These are phyloP conservation scores for Chaetomium olivaceum DNA, from an alignment of 2,329 filamentous ascomycete species.

Conservation along the genomic window DNA sequence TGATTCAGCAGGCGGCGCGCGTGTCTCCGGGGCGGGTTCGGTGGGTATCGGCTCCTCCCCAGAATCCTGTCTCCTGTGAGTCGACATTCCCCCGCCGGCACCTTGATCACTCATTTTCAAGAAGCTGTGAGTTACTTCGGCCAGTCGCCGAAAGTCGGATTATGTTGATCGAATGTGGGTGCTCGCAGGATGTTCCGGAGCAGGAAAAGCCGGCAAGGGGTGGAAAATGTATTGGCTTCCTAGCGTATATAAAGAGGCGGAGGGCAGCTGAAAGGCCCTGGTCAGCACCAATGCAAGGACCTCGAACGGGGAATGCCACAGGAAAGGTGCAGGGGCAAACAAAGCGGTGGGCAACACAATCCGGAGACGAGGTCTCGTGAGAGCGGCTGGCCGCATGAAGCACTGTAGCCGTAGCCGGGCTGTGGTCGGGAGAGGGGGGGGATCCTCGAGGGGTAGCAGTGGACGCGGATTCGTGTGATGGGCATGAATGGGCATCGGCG, in stretches of 20 bases:
- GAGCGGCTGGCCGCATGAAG: constrained; percentile 32
- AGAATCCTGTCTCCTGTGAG: constrained; percentile 45
- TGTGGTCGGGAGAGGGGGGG: constrained; percentile 17
- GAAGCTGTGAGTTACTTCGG: neutral
- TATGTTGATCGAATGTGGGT: neutral
- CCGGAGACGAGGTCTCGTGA: constrained; percentile 33
- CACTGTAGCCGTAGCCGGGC: constrained; percentile 27
- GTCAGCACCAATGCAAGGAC: constrained; percentile 24
- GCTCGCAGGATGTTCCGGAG: neutral
- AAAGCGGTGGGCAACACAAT: constrained; percentile 29
- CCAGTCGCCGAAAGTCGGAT: neutral
- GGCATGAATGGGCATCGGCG: neutral
- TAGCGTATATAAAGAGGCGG: constrained; percentile 17
- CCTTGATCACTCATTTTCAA: constrained; percentile 50
- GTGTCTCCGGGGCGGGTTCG: constrained; percentile 45
- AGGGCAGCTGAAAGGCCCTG: constrained; percentile 8
- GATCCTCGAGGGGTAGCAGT: constrained; percentile 5
- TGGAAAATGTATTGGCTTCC: neutral
- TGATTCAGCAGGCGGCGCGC: constrained; percentile 27
- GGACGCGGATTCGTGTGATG: constrained; percentile 11
- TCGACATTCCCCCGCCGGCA: constrained; percentile 45
- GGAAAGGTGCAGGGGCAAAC: constrained; percentile 28
- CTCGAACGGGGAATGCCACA: constrained; percentile 15
- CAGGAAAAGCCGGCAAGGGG: neutral
- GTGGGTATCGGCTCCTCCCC: constrained; percentile 46